Base-by-base conservation (phyloP, 2,329 filamentous ascomycete genomes). In the Sporothrix curviconia region DNA sequence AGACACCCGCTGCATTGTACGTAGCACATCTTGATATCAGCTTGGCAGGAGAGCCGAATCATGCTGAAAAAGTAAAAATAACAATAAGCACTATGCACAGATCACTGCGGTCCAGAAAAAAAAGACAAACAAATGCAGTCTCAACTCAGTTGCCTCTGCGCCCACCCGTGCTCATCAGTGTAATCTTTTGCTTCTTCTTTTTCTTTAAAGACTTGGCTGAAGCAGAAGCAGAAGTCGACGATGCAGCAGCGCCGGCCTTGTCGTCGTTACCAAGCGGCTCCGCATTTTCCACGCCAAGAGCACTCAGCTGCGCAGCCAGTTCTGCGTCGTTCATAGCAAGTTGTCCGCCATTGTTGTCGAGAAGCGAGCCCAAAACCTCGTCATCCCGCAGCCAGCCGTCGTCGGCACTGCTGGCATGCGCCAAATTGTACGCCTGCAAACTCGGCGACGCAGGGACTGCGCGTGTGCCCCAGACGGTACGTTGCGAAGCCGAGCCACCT, bases 401-500 rank as follows among this genome's bases (percentile, higher is more conserved):
- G 17, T 56, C 59, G 68, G 95, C 90, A 57, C 89, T 82, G 2
- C 51, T 25, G 39, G 50, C 53, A 36, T 52, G 56, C 36, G 55
- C 60, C 59, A 69, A 65, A 11, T 71, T 60, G 3, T 77, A 68
- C 28, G 71, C 71, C 22, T 51, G 55, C 28, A 83, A 65, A 11
- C 81, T 78, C 2, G 85, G 83, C 3, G 83, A 85, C 1, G 73
- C 74, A 0, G 83, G 75, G 3, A 95, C 74, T 0, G 81, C 83
- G 3, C 82, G 78, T 0, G 92, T 97, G n/a, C 92, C 92, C 92
- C 92, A 97, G 0, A 97, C 90, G 0, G 92, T 97, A 61, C 84
- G 85, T 3, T 12, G 11, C 0, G 40, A 61, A 83, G 85, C 12
- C 17, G 22, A 4, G 24, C 39, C 17, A n/a, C 6, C 4, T 25